Evolutionary conservation across 352 stramenopile species (phyloP).

Genomic region (Thalassiosira exigua): DNA sequence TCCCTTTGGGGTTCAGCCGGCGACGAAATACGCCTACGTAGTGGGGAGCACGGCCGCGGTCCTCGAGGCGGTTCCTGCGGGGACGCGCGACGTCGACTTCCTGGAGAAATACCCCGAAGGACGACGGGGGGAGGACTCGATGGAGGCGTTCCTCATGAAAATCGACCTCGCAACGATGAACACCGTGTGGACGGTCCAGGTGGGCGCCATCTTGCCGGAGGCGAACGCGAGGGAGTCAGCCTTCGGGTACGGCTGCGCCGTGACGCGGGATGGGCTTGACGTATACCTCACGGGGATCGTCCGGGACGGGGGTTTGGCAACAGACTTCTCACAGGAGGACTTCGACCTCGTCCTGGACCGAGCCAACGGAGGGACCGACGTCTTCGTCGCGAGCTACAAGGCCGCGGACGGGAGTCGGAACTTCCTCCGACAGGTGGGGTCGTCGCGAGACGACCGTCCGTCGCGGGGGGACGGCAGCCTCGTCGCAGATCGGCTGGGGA

Average conservation of each 20-base stretch:
- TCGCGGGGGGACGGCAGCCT: constrained; percentile 54
- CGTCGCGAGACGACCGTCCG: constrained; percentile 47
- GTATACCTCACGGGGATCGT: constrained; percentile 60
- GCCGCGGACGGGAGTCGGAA: constrained; percentile 30
- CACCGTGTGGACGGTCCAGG: constrained; percentile 50
- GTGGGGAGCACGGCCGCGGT: constrained; percentile 49
- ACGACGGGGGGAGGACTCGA: constrained; percentile 13
- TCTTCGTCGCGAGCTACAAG: constrained; percentile 57
- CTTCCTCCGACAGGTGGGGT: constrained; percentile 55
- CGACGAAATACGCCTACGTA: constrained; percentile 47
- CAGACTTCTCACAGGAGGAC: constrained; percentile 48
- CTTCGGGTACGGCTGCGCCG: constrained; percentile 53
- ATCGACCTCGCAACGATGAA: constrained; percentile 55
- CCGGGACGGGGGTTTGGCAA: constrained; percentile 44
- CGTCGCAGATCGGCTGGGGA: constrained; percentile 47
- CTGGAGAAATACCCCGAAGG: constrained; percentile 16
- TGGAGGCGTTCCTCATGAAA: constrained; percentile 64
- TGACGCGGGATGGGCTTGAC: constrained; percentile 44
- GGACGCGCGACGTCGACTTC: constrained; percentile 24
- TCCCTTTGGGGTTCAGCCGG: constrained; percentile 22
- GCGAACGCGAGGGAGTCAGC: constrained; percentile 34
- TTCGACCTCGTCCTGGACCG: constrained; percentile 9
- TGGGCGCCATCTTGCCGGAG: constrained; percentile 24
- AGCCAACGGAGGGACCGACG: constrained; percentile 45
- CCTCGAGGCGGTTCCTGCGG: constrained; percentile 17